Evolutionary conservation across 2,329 filamentous ascomycete species (phyloP), one percentile per base, ranked within the genome.

Genomic region (Penicillium sp.): DNA sequence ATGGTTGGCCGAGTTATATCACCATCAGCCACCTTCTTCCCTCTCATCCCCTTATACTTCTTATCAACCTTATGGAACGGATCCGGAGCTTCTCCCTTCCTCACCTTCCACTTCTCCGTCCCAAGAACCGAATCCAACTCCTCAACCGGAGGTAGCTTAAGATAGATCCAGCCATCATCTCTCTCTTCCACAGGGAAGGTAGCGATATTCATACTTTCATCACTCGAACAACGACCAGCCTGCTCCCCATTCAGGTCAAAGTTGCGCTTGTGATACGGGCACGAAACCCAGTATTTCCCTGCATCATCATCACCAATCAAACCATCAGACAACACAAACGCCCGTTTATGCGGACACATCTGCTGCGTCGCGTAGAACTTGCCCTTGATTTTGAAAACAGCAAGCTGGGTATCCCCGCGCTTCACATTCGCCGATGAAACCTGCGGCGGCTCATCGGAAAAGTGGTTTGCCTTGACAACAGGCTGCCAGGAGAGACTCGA

Each of bases 261-360:
- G 77, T 96, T 96, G 64, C 91, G 87, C 80, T 96, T 96, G 80
- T 96, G 92, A 74, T 89, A 87, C 0, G 92, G 92, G 69, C 92
- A 96, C 1, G 88, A 91, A 19, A 96, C 85, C 88, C 89, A 96
- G n/a, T 92, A 87, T 58, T 87, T 87, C 60, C 85, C 81, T 45
- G 80, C 73, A 58, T 78, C 67, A 47, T 77, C 72, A 47, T 77
- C 88, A 42, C 93, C 92, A 47, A 96, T 83, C 9, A 96, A 78
- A 1, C 92, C 91, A 71, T 96, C 93, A 0, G 89, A 89, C 26
- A 96, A 85, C n/a, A 93, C 88, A 69, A 96, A 96, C 1, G 92
- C 88, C 11, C 92, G 88, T 77, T 93, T 95, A 78, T 96, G 92
- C 10, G 92, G 92, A 72, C 92, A 96, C 92, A 96, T 96, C 72